Base-by-base conservation (phyloP, 345 rosid genomes). In the Salix exigua region DNA sequence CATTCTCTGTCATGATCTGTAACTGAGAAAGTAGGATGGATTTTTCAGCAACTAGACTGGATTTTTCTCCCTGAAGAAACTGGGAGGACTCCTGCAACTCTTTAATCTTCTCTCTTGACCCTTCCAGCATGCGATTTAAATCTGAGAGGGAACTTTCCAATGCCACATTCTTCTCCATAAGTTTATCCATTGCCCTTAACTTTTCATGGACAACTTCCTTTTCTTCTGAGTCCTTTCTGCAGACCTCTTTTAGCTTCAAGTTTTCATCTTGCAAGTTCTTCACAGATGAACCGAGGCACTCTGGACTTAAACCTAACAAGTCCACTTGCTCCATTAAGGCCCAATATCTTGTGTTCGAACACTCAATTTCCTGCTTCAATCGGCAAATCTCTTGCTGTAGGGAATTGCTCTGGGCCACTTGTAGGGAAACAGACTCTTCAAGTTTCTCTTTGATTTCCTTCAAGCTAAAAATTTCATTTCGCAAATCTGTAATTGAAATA, bases 21-120 rank as follows among this genome's bases (percentile, higher is more conserved):
- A 95, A 80, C 78, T 93, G 99, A 75, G 96, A 91, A 71, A 95
- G 91, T 73, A 95, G 70, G 69, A 82, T 80, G n/a, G 93, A 86
- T 86, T 81, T 81, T 58, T 81, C 84, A 73, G 75, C 73, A 61
- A 62, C 69, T 70, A 81, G 72, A 63, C 73, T 75, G 21, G 78
- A 73, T 74, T 81, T 81, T 77, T 81, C 84, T 48, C 73, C 81
- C 13, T 75, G 88, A 70, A 93, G 85, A 84, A 87, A 85, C 67
- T 87, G 90, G 67, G 85, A 83, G 38, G 93, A 86, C 72, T 88
- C 91, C 77, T 88, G 89, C 82, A 81, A 66, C 28, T 81, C 81
- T 30, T 53, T 77, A 19, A 77, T 73, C 73, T 50, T 77, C 67
- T 81, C 81, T 33, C 63, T 46, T 11, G 81, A 77, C 14, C 81